Evolutionary conservation across 345 rosid genomes (phyloP), one percentile per base, ranked within the genome.

Genomic region (Brassica rapa): DNA sequence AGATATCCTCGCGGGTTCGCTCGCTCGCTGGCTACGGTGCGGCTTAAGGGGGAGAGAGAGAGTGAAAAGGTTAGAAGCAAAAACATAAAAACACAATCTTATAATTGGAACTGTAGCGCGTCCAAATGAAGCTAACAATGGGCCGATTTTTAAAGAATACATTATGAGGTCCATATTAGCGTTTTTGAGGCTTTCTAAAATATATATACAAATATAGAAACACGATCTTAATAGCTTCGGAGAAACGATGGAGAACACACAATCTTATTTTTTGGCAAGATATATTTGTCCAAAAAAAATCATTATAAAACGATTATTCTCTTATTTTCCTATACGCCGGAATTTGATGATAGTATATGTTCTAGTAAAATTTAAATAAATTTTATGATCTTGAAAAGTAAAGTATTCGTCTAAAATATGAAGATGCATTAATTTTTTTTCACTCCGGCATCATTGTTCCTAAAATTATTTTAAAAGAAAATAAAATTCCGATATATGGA

Each of bases 91-190:
- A 1, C 33, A 46, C 21, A 19, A 3, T 10, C 10, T 33, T 62
- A 70, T 55, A 55, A 37, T 9, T 6, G 57, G 51, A 19, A 46
- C 56, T 62, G 23, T 21, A 33, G 14, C 49, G 62, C 72, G 77
- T 71, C 64, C 37, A 65, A 65, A 0, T 46, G 30, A 78, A 65
- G 81, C 81, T 65, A 77, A 0, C 64, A 70, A 32, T 70, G 81
- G 81, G 76, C 76, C 67, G 21, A 0, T 3, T 39, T 65, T 1
- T 77, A 27, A 51, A n/a, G 11, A 19, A 43, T 16, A 21, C 7
- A 2, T 16, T 49, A 0, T 8, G 6, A 51, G 68, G 77, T 73
- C 80, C 75, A 33, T 77, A 2, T 30, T 68, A 25, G 66, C 41
- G n/a, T 41, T 41, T 2, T 11, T 1, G 49, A 41, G 49, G 49